Conservation (phyloP, 306 rosid species). For the Ceratonia siliqua region DNA sequence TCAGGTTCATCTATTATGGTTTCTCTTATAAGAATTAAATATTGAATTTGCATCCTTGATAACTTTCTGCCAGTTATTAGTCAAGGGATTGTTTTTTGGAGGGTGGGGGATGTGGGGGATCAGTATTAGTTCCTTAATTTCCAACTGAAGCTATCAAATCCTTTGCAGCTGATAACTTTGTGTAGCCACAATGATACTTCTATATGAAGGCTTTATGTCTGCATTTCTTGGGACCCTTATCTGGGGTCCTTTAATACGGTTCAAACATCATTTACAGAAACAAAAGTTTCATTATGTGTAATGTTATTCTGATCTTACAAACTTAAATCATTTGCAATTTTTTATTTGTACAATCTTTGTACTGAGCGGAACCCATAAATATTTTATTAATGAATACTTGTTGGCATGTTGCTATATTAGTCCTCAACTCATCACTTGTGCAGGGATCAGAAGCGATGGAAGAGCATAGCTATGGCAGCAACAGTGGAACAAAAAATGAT, state of each 20-base stretch:
- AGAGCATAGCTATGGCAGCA: slow-evolving; percentile 49
- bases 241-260: background rate
- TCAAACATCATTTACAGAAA: background rate
- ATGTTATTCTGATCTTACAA: background rate
- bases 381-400: background rate
- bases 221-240: no score
- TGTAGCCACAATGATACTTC: no score
- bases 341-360: background rate
- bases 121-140: background rate
- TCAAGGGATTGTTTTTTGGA: background rate
- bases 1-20: slow-evolving; percentile 4
- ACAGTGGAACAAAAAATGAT: slow-evolving; percentile 40
- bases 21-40: slow-evolving; percentile 25
- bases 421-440: slow-evolving; percentile 28
- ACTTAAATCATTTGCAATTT: slow-evolving; percentile 7
- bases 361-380: slow-evolving; percentile 13
- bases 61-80: slow-evolving; percentile 8
- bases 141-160: no score
- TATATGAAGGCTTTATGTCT: no score
- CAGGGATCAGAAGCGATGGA: slow-evolving; percentile 64
- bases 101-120: background rate
- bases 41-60: slow-evolving; percentile 3
- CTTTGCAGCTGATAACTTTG: no score
- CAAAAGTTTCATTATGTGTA: background rate
- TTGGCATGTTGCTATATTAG: no score